These are phyloP conservation scores for Triticum timopheevii DNA, from an alignment of 176 grass and related monocot species.

Conservation along the genomic window DNA sequence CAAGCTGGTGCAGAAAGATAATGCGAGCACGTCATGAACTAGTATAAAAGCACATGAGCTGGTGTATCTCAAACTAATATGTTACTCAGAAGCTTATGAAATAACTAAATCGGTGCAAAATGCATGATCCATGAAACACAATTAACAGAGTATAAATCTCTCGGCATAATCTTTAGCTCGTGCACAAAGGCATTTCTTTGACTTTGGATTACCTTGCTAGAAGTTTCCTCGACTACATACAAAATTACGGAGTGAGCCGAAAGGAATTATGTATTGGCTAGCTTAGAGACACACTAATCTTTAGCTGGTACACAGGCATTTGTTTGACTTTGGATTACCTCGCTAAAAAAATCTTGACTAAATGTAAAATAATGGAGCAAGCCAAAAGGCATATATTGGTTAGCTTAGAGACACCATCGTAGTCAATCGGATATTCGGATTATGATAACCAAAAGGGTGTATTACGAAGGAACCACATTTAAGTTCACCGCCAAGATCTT, in stretches of 20 bases:
- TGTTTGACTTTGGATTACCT: neutral
- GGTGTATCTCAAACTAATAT: neutral
- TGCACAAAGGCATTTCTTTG: neutral
- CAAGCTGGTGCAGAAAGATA: conserved; percentile 48
- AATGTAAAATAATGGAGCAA: neutral
- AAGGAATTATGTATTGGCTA: neutral
- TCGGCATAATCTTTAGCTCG: neutral
- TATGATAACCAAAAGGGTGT: neutral
- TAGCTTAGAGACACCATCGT: neutral
- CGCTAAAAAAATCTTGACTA: neutral
- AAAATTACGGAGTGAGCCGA: neutral
- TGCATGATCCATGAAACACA: neutral
- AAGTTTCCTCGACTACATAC: neutral
- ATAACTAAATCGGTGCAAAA: neutral
- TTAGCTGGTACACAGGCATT: neutral
- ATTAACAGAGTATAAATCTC: neutral
- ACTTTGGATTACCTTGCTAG: neutral
- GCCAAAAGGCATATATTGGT: neutral
- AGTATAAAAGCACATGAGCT: conserved; percentile 20
- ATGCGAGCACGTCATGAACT: neutral
- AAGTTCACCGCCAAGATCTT: neutral
- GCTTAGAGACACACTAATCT: neutral
- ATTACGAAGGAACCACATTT: neutral
- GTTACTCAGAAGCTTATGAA: neutral
- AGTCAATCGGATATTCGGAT: neutral